Evolutionary conservation across 2,329 filamentous ascomycete species (phyloP).

Genomic region (Sclerotinia minor): DNA sequence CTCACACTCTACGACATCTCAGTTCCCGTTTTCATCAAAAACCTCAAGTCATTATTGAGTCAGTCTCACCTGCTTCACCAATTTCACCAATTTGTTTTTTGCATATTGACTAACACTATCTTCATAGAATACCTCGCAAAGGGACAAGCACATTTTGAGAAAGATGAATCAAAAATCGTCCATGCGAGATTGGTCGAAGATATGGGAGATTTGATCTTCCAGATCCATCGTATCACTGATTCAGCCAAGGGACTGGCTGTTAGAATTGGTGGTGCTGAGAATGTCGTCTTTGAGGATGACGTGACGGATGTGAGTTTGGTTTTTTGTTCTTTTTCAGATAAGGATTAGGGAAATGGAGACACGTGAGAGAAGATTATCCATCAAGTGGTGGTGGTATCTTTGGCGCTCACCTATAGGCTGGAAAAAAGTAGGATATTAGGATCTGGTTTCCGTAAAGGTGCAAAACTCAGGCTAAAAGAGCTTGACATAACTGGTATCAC

Average conservation of each 20-base stretch:
- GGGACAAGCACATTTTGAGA: conserved; percentile 4
- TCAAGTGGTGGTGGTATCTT: neutral
- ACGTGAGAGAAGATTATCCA: neutral
- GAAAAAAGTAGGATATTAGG: conserved; percentile 36
- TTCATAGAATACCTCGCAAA: conserved; percentile 13
- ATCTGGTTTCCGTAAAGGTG: neutral
- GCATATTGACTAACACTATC: neutral
- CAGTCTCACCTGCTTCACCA: neutral
- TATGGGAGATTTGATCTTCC: conserved; percentile 52
- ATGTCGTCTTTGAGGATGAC: neutral
- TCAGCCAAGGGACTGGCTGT: conserved; percentile 45
- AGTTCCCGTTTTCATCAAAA: conserved; percentile 12
- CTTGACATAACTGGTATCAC: neutral
- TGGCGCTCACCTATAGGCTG: conserved; percentile 39
- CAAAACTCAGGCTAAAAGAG: neutral
- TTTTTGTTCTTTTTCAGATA: neutral
- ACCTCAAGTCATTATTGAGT: conserved; percentile 15
- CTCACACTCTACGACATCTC: conserved; percentile 18
- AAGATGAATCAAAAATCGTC: conserved; percentile 21
- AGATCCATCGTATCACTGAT: conserved; percentile 49
- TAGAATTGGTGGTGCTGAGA: conserved; percentile 44
- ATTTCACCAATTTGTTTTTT: no score
- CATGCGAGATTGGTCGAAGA: conserved; percentile 48
- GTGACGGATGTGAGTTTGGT: conserved; percentile 19
- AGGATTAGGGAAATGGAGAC: no score